Percentiles rank a stretch among this genome's conserved stretches.
These are phyloP conservation scores for Erodium maritimum DNA, from an alignment of 345 rosid species.

Conservation along the genomic window DNA sequence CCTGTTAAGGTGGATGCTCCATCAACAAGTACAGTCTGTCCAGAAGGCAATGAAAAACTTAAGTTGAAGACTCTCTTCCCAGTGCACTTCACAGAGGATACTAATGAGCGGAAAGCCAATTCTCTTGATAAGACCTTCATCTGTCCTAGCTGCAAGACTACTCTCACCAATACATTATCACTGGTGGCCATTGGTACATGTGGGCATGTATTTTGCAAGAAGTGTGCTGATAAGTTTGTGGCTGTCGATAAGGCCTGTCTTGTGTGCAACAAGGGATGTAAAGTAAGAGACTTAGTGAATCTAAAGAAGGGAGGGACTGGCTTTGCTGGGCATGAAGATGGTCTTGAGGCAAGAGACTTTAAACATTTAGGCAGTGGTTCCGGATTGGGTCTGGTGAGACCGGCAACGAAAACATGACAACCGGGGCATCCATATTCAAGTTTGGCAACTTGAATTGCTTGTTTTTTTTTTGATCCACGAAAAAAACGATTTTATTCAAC, in stretches of 20 bases:
- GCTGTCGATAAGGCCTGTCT: conserved; percentile 68
- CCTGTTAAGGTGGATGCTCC: conserved; percentile 66
- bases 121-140: conserved; percentile 56
- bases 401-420: conserved; percentile 47
- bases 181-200: conserved; percentile 76
- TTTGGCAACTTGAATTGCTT: too few species aligned
- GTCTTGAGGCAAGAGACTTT: conserved; percentile 73
- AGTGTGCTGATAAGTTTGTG: conserved; percentile 74
- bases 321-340: conserved; percentile 72
- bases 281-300: conserved; percentile 58
- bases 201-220: conserved; percentile 96
- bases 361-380: conserved; percentile 96
- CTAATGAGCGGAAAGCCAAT: conserved; percentile 38
- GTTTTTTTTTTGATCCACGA: too few species aligned
- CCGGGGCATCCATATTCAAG: too few species aligned
- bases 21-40: conserved; percentile 52
- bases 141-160: conserved; percentile 94
- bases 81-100: conserved; percentile 57
- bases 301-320: conserved; percentile 88
- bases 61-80: conserved; percentile 79
- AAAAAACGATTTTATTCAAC: too few species aligned
- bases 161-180: conserved; percentile 67
- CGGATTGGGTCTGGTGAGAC: conserved; percentile 86
- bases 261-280: conserved; percentile 64
- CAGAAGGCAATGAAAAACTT: conserved; percentile 85